phyloP scores from a whole-genome alignment of 176 grass and related monocot genomes.

The Musa schizocarpa region DNA sequence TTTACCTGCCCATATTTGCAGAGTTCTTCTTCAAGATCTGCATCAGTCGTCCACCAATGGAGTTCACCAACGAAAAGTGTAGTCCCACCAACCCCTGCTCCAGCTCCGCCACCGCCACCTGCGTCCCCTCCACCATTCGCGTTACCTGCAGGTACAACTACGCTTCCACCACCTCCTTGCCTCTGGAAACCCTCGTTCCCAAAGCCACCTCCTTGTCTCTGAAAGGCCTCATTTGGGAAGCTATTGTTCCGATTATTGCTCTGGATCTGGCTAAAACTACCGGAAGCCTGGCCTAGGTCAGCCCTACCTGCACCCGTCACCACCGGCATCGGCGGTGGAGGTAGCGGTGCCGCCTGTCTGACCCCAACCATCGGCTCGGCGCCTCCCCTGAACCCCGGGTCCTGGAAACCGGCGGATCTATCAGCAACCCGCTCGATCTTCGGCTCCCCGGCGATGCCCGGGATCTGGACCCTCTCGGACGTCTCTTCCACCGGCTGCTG shows the following conservation, averaged over 20 bases:
- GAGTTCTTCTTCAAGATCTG: slow-evolving; percentile 46
- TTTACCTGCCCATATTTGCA: slow-evolving; percentile 33
- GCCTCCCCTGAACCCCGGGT: slow-evolving; percentile 7
- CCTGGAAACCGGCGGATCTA: slow-evolving; percentile 16
- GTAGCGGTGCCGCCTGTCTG: slow-evolving; percentile 19
- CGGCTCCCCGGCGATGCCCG: slow-evolving; percentile 25
- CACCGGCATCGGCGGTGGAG: not conserved
- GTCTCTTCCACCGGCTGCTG: slow-evolving; percentile 17
- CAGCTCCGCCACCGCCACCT: slow-evolving; percentile 1
- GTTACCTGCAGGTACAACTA: not conserved
- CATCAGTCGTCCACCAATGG: slow-evolving; percentile 57
- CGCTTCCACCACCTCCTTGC: not conserved
- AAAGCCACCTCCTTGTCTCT: slow-evolving; percentile 33
- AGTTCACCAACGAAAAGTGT: slow-evolving; percentile 49
- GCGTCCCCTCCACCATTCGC: slow-evolving; percentile 18
- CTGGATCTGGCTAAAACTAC: slow-evolving; percentile 40
- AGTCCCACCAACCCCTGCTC: slow-evolving; percentile 12
- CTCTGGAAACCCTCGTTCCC: slow-evolving; percentile 4
- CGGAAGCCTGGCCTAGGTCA: not conserved
- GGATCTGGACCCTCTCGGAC: slow-evolving; percentile 49
- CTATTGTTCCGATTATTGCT: slow-evolving; percentile 7
- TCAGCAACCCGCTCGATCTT: slow-evolving; percentile 37
- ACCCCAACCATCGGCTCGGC: not conserved
- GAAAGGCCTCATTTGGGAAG: slow-evolving; percentile 43
- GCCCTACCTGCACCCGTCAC: slow-evolving; percentile 3